Base-by-base conservation (phyloP, 306 rosid genomes). In the Abrus pulchellus region DNA sequence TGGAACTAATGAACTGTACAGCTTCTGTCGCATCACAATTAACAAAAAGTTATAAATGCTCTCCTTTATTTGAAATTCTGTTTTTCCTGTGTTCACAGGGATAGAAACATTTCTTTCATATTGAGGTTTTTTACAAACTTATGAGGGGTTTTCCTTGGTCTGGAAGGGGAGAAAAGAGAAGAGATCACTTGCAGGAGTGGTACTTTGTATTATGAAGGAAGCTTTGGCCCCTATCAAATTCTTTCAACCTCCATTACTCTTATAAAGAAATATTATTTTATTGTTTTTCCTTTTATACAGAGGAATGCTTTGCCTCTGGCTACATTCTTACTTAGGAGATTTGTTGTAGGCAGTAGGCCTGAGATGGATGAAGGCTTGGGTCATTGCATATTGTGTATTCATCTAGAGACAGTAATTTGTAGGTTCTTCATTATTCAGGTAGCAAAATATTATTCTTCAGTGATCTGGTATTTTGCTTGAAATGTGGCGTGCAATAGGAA, bases 371-470 rank as follows among this genome's bases (percentile, higher is more conserved):
- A 53, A 54, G 62, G 7, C 8, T 59, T 69, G 44, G 70, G 20
- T 69, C 62, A 43, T 28, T 34, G 30, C 57, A 69, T 57, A 33
- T 34, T 79, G 43, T 70, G 44, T 70, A 79, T 60, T 71, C 12
- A 29, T 79, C 62, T 28, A 45, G 43, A 45, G 40, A 45, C 9
- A 4, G 55, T 68, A 44, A 4, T 45, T 9, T 45, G 38, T 68
- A 10, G 40, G 5, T 9, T 44, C 9, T 43, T 27, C 54, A 20
- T 14, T 33, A 68, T 45, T 68, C 36, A 45, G 40, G 27, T 10
- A 68, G 45, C 10, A 9, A 54, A 67, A 1, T 43, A 20, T 44
- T 9, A 27, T 7, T 9, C 45, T 67, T 44, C 5, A 66, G 44
- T 54, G 73, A 9, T 20, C 14, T 49, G 4, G 55, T 67, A 7